Evolutionary conservation across 2,329 filamentous ascomycete species (phyloP).

Genomic region (Sclerotinia subarctica): DNA sequence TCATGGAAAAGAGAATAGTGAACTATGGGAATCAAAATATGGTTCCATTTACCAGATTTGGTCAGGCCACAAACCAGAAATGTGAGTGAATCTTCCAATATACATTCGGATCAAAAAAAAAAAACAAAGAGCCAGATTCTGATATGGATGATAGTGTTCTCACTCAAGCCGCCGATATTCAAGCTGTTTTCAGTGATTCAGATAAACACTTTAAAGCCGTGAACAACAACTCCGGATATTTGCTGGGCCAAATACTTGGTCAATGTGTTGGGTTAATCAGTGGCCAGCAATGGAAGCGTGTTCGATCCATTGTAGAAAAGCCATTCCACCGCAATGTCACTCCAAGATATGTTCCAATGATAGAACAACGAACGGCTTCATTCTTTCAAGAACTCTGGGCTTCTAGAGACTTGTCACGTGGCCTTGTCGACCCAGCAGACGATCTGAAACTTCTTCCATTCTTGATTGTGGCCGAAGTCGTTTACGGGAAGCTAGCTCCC

Average conservation of each 20-base stretch:
- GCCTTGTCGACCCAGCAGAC: constrained; percentile 27
- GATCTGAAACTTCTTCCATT: constrained; percentile 40
- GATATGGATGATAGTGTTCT: constrained; percentile 37
- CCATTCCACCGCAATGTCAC: constrained; percentile 15
- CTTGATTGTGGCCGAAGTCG: constrained; percentile 40
- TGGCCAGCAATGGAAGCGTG: constrained; percentile 34
- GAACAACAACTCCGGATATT: constrained; percentile 43
- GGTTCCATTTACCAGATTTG: constrained; percentile 43
- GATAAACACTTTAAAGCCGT: constrained; percentile 44
- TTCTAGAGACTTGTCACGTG: constrained; percentile 10
- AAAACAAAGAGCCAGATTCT: not conserved
- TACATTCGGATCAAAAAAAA: too few relatives aligned
- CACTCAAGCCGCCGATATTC: constrained; percentile 39
- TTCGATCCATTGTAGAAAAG: constrained; percentile 30
- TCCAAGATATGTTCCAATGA: constrained; percentile 12
- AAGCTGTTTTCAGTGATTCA: constrained; percentile 44
- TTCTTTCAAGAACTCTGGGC: constrained; percentile 23
- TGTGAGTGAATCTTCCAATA: constrained; percentile 36
- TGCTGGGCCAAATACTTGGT: constrained; percentile 43
- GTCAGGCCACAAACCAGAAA: constrained; percentile 41
- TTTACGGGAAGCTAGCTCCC: constrained; percentile 40
- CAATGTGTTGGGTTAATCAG: constrained; percentile 45
- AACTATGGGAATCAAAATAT: constrained; percentile 38
- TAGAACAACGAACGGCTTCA: constrained; percentile 12
- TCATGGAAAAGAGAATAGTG: constrained; percentile 38